A percentile compares a stretch with the other conserved stretches of the same genome.
phyloP scores from a whole-genome alignment of 2,329 filamentous ascomycete species.

The Pseudopyricularia cyperi region DNA sequence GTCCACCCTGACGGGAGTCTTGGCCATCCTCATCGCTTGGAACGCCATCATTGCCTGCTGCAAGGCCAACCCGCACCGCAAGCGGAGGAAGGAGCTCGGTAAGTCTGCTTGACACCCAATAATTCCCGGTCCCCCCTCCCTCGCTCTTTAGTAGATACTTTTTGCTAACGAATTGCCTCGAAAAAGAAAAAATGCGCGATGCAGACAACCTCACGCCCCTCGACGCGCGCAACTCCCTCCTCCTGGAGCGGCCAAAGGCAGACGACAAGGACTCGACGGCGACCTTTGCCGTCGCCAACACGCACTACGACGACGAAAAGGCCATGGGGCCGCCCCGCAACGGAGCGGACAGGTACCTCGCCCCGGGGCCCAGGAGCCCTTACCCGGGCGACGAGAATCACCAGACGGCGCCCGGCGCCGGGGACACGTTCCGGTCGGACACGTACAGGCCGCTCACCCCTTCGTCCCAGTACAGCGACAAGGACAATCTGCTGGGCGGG shows the following conservation, averaged over 20 bases:
- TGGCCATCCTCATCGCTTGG: conserved; percentile 78
- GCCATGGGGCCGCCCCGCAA: conserved; percentile 11
- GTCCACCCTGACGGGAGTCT: conserved; percentile 63
- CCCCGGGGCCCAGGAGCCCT: conserved; percentile 10
- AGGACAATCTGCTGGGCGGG: conserved; percentile 23
- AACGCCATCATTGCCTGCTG: conserved; percentile 76
- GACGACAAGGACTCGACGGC: conserved; percentile 15
- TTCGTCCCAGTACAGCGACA: conserved; percentile 12
- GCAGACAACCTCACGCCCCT: conserved; percentile 75
- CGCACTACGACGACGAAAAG: conserved; percentile 19
- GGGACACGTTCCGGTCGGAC: neutral
- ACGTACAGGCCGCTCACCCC: conserved; percentile 25
- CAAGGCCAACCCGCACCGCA: conserved; percentile 82
- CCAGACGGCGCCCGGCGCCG: conserved; percentile 9
- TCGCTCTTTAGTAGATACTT: neutral
- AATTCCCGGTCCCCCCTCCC: too few relatives aligned
- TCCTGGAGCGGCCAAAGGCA: conserved; percentile 44
- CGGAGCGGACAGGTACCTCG: conserved; percentile 19
- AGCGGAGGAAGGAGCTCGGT: conserved; percentile 81
- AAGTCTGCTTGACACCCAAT: conserved; percentile 36
- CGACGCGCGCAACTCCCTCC: conserved; percentile 74
- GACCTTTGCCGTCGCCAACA: conserved; percentile 28
- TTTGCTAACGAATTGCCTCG: too few relatives aligned
- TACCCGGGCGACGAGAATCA: conserved; percentile 12
- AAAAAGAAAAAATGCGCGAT: conserved; percentile 66